Percentiles rank a stretch among this genome's conserved stretches.
Conservation (phyloP, 352 stramenopile genomes). For the Pythium rhizo-oryzae region DNA sequence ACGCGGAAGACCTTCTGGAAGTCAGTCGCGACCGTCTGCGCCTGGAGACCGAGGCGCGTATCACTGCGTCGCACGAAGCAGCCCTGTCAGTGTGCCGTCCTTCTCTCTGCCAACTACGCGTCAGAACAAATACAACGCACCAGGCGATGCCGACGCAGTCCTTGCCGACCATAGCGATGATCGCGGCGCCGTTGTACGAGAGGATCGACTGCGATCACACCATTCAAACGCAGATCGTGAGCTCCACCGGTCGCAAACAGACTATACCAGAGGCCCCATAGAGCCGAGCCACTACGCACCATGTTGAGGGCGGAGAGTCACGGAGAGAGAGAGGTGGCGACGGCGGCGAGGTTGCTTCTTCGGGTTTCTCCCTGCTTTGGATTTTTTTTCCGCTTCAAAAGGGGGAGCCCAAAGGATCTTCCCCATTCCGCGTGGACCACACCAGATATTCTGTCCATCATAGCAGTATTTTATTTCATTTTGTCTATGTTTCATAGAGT, state of each 20-base stretch:
- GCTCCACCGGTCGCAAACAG: neutral
- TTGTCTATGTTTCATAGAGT: neutral
- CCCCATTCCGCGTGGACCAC: slow-evolving; percentile 18
- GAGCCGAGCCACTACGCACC: slow-evolving; percentile 7
- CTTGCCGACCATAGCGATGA: slow-evolving; percentile 99
- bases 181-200: slow-evolving; percentile 98
- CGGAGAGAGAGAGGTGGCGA: neutral
- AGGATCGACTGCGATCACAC: slow-evolving; percentile 67
- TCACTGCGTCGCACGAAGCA: slow-evolving; percentile 83
- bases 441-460: slow-evolving; percentile 9
- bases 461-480: neutral
- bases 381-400: slow-evolving; percentile 20
- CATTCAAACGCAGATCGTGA: slow-evolving; percentile 9
- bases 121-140: slow-evolving; percentile 39
- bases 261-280: neutral
- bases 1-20: slow-evolving; percentile 99
- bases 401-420: slow-evolving; percentile 21
- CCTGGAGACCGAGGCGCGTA: slow-evolving; percentile 96
- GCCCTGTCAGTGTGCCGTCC: neutral
- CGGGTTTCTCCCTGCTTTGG: slow-evolving; percentile 10
- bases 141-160: slow-evolving; percentile 99
- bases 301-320: slow-evolving; percentile 1
- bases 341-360: slow-evolving; percentile 5
- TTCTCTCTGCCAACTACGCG: neutral
- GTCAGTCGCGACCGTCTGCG: slow-evolving; percentile 97